Conservation (phyloP, 495 filamentous ascomycete genomes). For the Penicillium pulvis region DNA sequence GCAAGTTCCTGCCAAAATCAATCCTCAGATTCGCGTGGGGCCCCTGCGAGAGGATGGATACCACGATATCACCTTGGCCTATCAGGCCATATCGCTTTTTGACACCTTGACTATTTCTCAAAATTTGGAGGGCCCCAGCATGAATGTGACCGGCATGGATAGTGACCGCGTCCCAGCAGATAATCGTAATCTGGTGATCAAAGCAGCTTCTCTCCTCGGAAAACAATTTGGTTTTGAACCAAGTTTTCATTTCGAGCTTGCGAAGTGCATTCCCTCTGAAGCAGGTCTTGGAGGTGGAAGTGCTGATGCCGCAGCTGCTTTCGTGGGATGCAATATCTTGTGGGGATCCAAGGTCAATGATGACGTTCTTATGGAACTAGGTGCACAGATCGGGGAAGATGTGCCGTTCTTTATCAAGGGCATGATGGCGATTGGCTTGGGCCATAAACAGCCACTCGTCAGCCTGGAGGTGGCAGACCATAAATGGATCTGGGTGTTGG, state of each 20-base stretch:
- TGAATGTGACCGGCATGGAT: conserved; percentile 7
- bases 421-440: conserved; percentile 13
- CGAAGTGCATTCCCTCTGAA: conserved; percentile 9
- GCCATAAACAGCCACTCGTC: conserved; percentile 8
- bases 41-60: conserved; percentile 14
- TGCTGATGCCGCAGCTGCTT: conserved; percentile 13
- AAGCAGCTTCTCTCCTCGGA: conserved; percentile 8
- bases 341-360: conserved; percentile 4
- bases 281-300: conserved; percentile 15
- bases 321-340: conserved; percentile 13
- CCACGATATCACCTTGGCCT: conserved; percentile 13
- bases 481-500: conserved; percentile 11
- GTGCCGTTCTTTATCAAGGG: conserved; percentile 14
- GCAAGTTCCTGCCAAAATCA: conserved; percentile 14
- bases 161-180: conserved; percentile 9
- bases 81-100: conserved; percentile 16
- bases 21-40: conserved; percentile 14
- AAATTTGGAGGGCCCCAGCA: neutral
- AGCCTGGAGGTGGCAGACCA: conserved; percentile 1
- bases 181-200: conserved; percentile 11
- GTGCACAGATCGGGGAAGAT: conserved; percentile 12
- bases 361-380: conserved; percentile 6
- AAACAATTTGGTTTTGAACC: neutral
- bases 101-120: conserved; percentile 6
- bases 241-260: conserved; percentile 11